phyloP scores from a whole-genome alignment of 176 grass and related monocot genomes.

The Oryza coarctata region DNA sequence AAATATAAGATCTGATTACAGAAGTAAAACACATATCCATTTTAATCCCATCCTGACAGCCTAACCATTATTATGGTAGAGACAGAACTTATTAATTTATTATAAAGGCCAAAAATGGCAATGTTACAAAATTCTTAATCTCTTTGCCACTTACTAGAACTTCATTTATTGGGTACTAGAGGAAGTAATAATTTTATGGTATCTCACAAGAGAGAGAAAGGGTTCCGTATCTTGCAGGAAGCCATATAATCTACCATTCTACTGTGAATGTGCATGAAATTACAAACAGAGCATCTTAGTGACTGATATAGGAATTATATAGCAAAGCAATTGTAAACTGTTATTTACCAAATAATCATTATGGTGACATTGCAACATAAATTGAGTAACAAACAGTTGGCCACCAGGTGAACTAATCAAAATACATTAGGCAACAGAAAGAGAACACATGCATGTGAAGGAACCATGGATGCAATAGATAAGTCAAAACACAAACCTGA shows the following conservation, averaged over 20 bases:
- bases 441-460: slow-evolving; percentile 6
- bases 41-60: slow-evolving; percentile 29
- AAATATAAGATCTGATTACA: neutral
- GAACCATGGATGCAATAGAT: neutral
- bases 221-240: neutral
- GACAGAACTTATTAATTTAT: neutral
- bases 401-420: slow-evolving; percentile 20
- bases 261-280: neutral
- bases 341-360: neutral
- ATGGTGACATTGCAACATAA: neutral
- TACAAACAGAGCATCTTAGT: neutral
- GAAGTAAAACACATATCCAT: slow-evolving; percentile 22
- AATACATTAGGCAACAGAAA: neutral
- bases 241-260: neutral
- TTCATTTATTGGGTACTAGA: neutral
- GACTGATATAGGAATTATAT: neutral
- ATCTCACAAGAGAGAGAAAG: neutral
- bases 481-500: slow-evolving; percentile 54
- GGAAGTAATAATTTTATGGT: neutral
- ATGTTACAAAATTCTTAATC: slow-evolving; percentile 26
- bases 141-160: neutral
- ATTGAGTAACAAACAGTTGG: neutral
- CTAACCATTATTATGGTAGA: neutral
- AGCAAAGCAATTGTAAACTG: neutral
- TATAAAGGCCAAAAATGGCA: neutral